Percentiles rank a stretch among this genome's conserved stretches.
Evolutionary conservation across 768 basidiomycete species (phyloP).

Genomic region (Podaxis sp.): DNA sequence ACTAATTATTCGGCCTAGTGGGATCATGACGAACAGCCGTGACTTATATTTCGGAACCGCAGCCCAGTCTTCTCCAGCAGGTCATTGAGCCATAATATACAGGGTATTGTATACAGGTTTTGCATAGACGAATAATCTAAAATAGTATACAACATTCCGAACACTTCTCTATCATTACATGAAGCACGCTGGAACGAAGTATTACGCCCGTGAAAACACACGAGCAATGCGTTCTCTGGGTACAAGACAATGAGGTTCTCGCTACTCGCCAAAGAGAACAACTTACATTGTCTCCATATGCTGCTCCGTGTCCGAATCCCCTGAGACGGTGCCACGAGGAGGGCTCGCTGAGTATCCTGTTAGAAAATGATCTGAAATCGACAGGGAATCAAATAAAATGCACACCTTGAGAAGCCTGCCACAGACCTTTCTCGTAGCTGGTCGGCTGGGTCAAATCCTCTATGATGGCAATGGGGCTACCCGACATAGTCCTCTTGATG

Average conservation of each 20-base stretch:
- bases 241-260: background rate
- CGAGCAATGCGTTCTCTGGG: constrained; percentile 14
- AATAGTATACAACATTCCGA: background rate
- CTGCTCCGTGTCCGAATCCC: background rate
- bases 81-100: background rate
- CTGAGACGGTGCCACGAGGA: background rate
- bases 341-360: background rate
- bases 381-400: background rate
- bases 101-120: background rate
- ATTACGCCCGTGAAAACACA: background rate
- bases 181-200: background rate
- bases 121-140: background rate
- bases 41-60: background rate
- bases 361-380: background rate
- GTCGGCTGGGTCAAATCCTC: background rate
- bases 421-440: background rate
- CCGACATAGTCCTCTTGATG: background rate
- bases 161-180: background rate
- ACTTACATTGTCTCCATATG: constrained; percentile 10
- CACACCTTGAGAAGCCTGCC: background rate
- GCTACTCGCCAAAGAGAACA: background rate
- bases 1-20: too few species aligned
- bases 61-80: background rate
- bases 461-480: background rate
- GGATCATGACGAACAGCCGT: too few species aligned